Percentiles rank a stretch among this genome's conserved stretches.
Conservation (phyloP, 1,284 basidiomycete species). For the Ceratobasidium sp. region DNA sequence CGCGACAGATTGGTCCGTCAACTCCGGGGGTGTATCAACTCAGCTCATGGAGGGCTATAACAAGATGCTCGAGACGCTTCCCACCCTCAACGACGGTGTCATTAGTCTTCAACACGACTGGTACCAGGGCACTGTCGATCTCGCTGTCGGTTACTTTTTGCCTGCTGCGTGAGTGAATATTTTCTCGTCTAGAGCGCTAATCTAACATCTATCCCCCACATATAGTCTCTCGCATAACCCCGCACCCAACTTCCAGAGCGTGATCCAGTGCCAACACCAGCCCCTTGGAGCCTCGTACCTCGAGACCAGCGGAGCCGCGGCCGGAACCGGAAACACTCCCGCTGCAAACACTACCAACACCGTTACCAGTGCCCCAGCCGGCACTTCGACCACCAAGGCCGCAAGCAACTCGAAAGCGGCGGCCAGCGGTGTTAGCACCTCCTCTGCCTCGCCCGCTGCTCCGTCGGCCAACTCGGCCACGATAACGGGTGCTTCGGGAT, state of each 20-base stretch:
- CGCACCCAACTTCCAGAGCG: slow-evolving; percentile 54
- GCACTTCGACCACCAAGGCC: not conserved
- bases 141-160: slow-evolving; percentile 87
- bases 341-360: slow-evolving; percentile 49
- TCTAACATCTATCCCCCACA: not conserved
- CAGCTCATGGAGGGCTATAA: slow-evolving; percentile 59
- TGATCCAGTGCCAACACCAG: slow-evolving; percentile 71
- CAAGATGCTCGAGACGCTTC: slow-evolving; percentile 50
- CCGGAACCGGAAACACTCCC: not conserved
- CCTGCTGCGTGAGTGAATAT: slow-evolving; percentile 58
- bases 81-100: slow-evolving; percentile 63
- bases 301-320: slow-evolving; percentile 49
- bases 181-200: not conserved
- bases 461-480: not conserved
- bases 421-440: no score
- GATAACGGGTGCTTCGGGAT: not conserved
- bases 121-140: slow-evolving; percentile 80
- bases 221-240: slow-evolving; percentile 58
- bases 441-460: not conserved
- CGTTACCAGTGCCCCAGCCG: not conserved
- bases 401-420: no score
- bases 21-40: slow-evolving; percentile 67
- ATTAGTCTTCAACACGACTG: slow-evolving; percentile 90
- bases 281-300: slow-evolving; percentile 65
- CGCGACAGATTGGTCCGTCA: slow-evolving; percentile 76